Evolutionary conservation across 805 yeast genomes (phyloP), one percentile per base, ranked within the genome.

Genomic region (Kodamaea hsintzibuensis): DNA sequence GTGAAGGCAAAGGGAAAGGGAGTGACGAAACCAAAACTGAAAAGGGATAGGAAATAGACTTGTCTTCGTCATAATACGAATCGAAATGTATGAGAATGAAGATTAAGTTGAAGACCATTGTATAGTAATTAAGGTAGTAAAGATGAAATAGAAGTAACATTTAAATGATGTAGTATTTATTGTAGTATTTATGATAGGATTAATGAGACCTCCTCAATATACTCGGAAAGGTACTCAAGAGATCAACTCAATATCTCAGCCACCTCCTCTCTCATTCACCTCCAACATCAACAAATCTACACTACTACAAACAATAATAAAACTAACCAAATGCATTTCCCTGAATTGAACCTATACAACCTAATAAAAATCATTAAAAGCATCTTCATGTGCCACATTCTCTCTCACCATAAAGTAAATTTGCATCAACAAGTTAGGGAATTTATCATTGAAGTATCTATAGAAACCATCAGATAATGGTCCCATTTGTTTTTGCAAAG

Each of bases 391-490:
- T n/a, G 70, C 72, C 58, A 91, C 68, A 55, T 84, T 76, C 49
- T 76, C 74, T 53, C 76, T 76, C 27, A 88, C 84, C 58, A 89
- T 77, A 50, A 75, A 74, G 70, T 90, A 91, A 7, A 88, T 82
- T 61, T 83, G 86, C 84, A 93, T 82, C 62, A 95, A 70, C 61
- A 95, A 69, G 51, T 79, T 77, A 1, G 99, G 99, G 65, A 93
- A 95, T 64, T 84, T 81, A 27, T 68, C 63, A 45, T 83, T 82
- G 70, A 91, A 95, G 67, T 89, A 95, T 44, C 74, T 69, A 68
- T 90, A 88, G 66, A 89, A 95, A 0, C 96, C 97, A 49, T 83
- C 83, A 0, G 98, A 97, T 25, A 91, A 71, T 0, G 93, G 87
- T 16, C 90, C 86, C 82, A 95, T 87, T 49, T 82, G 77, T 13